Evolutionary conservation across 1,284 basidiomycete genomes (phyloP), one percentile per base, ranked within the genome.

Genomic region (Neotropicomus parvogracilis): DNA sequence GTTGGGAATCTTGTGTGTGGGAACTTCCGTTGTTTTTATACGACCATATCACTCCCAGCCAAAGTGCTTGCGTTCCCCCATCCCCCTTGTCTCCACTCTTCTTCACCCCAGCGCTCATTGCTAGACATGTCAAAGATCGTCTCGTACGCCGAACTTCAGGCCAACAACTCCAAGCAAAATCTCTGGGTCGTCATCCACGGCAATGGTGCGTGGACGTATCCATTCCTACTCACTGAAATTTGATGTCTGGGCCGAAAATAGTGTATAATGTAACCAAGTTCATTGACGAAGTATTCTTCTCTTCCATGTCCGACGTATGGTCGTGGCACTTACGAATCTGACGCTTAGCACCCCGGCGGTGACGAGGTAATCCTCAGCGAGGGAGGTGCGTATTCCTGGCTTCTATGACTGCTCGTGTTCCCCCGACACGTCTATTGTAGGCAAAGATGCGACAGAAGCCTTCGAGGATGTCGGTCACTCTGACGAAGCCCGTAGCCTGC

Each of bases 391-490:
- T 81, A 59, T 59, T 59, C 54, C 31, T 37, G 44, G 3, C 26
- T 48, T 39, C 11, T 45, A 50, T 27, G 20, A 4, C 31, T 19
- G 35, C n/a, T n/a, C n/a, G 26, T 12, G 41, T 48, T n/a, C 40
- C n/a, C 44, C 44, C 34, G 47, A 40, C 28, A 47, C 19, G 27
- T 44, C 40, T 26, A 46, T 53, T 55, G 17, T 62, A 90, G 88
- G 87, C 60, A 85, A 88, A 66, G 95, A 99, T 69, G 94, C 93
- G 24, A 97, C 95, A 36, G 97, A 99, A 68, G 93, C 95, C 11
- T 99, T 99, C 64, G 97, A 99, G 74, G 97, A 99, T 69, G 95
- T 99, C 40, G 95, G 97, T 37, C 95, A 99, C 80, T 98, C 95
- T 14, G 97, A 99, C 64, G 97, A 99, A 71, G 97, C 95, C 14